Conservation (phyloP, 2,329 filamentous ascomycete genomes). For the Sporothrix pallida region DNA sequence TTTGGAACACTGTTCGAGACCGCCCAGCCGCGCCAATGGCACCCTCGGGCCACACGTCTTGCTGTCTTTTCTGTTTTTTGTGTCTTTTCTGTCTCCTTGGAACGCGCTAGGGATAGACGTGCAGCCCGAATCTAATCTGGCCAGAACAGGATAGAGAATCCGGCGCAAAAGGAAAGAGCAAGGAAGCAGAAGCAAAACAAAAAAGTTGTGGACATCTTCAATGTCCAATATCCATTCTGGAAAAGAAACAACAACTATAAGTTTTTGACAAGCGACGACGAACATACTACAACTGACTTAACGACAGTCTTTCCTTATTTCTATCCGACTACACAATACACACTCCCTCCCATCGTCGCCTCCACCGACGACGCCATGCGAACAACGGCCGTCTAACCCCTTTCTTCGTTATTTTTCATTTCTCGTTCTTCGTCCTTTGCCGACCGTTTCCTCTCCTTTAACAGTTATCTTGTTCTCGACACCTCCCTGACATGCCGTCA, state of each 20-base stretch:
- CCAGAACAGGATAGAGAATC: background rate
- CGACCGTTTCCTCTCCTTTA: background rate
- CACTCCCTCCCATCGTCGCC: background rate
- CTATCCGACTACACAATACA: background rate
- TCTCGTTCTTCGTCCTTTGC: background rate
- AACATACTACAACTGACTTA: background rate
- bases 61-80: background rate
- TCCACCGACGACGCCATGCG: background rate
- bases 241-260: background rate
- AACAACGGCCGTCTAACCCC: slow-evolving; percentile 11
- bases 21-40: slow-evolving; percentile 9
- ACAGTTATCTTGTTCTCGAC: background rate
- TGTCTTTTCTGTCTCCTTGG: background rate
- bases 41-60: background rate
- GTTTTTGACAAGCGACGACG: background rate
- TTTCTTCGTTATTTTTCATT: background rate
- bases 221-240: slow-evolving; percentile 17
- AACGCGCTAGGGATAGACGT: slow-evolving; percentile 17
- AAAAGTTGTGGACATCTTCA: background rate
- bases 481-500: slow-evolving; percentile 32
- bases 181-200: background rate
- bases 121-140: slow-evolving; percentile 1
- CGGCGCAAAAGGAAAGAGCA: background rate
- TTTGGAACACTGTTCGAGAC: background rate
- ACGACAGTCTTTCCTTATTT: no score